Base-by-base conservation (phyloP, 2,329 filamentous ascomycete species). In the Parastagonospora avenae region DNA sequence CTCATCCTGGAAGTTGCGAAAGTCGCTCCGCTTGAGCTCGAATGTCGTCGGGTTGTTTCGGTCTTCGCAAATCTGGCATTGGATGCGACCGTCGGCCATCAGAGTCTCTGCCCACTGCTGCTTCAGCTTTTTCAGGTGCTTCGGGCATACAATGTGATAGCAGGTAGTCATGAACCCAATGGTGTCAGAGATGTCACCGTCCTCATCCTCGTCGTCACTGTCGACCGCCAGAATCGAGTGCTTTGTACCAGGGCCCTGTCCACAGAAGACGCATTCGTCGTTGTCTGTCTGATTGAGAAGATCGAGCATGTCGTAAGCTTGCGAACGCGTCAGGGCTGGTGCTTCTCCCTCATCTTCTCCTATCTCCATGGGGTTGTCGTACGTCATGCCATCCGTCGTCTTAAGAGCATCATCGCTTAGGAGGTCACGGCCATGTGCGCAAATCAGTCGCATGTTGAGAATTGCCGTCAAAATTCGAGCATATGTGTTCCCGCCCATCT, bases 381-480 rank as follows among this genome's bases (percentile, higher is more conserved):
- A 85, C n/a, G 87, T 91, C 73, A 91, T 82, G 19, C 92, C 93
- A 67, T 92, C 88, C 43, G 93, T 85, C 3, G 89, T 80, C 59
- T 88, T 86, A 39, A 96, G 78, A 64, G 97, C 93, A 15, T 93
- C 88, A 31, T 92, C 86, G 49, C 87, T 90, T 2, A 99, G 81
- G 7, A 99, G 82, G 53, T 97, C 93, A 58, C 89, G 89, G n/a
- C 94, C 94, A 70, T 97, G 93, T 1, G 92, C 94, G 68, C 92
- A 97, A 44, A 97, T 89, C 35, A 96, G 82, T 8, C 94, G 90
- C 14, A 99, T 83, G 28, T 93, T 88, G 59, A 95, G 82, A 66
- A 99, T 96, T 4, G 91, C 90, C 59, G 94, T 92, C 54, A 99
- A 77, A 40, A 99, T 94, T 63, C 96, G 91, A 40, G 94, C 92